A percentile compares a stretch with the other conserved stretches of the same genome.
Evolutionary conservation across 2,329 filamentous ascomycete species (phyloP).

Genomic region (Calonectria pseudoturangicola): DNA sequence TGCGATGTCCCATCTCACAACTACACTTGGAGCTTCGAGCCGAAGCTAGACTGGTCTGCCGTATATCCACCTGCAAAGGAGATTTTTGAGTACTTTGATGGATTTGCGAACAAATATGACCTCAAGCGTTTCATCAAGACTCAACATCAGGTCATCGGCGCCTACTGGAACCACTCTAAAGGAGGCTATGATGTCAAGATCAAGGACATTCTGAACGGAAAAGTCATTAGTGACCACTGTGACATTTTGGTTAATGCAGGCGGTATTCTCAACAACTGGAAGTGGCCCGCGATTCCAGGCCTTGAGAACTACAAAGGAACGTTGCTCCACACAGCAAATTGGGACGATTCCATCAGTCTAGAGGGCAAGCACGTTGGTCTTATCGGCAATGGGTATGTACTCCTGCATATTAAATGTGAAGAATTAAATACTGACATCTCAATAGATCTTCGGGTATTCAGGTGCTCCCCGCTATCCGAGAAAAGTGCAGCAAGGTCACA

Average conservation of each 20-base stretch:
- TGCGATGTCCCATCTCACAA: slow-evolving; percentile 73
- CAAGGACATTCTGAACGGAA: slow-evolving; percentile 50
- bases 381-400: slow-evolving; percentile 63
- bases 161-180: slow-evolving; percentile 66
- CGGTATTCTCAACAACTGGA: slow-evolving; percentile 70
- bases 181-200: slow-evolving; percentile 66
- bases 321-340: slow-evolving; percentile 72
- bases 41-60: slow-evolving; percentile 67
- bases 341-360: slow-evolving; percentile 65
- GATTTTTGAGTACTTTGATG: slow-evolving; percentile 72
- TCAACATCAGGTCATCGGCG: slow-evolving; percentile 63
- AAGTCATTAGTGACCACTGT: slow-evolving; percentile 51
- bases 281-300: slow-evolving; percentile 70
- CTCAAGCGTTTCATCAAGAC: slow-evolving; percentile 67
- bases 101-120: slow-evolving; percentile 68
- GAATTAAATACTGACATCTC: background rate
- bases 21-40: slow-evolving; percentile 70
- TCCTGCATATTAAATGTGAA: background rate
- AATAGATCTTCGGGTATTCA: slow-evolving; percentile 65
- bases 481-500: slow-evolving; percentile 63
- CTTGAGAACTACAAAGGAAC: slow-evolving; percentile 68
- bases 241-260: slow-evolving; percentile 69
- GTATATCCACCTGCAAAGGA: slow-evolving; percentile 74
- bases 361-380: slow-evolving; percentile 63
- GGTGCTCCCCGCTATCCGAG: slow-evolving; percentile 66